Conservation (phyloP, 345 rosid species). For the Moricandia arvensis region DNA sequence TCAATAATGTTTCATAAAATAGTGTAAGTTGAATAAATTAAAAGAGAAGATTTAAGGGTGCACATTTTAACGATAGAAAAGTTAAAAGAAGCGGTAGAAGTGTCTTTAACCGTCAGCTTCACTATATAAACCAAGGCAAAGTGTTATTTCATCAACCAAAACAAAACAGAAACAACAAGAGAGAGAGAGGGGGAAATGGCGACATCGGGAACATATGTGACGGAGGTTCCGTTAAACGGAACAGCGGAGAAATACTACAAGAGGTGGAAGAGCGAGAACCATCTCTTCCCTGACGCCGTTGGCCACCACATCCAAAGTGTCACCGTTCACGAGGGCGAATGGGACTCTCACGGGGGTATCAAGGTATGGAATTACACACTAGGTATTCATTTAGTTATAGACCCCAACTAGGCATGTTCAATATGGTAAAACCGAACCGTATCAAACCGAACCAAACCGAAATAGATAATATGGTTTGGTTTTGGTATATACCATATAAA, state of each 20-base stretch:
- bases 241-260: conserved; percentile 23
- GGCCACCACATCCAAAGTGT: conserved; percentile 31
- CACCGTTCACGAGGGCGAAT: conserved; percentile 25
- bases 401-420: too few relatives aligned
- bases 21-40: too few relatives aligned
- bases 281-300: conserved; percentile 31
- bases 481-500: too few relatives aligned
- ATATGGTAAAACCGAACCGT: too few relatives aligned
- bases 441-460: too few relatives aligned
- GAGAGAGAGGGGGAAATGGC: conserved; percentile 21
- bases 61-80: neutral
- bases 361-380: conserved; percentile 26
- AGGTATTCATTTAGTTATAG: neutral
- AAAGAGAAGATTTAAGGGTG: neutral
- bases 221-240: conserved; percentile 24
- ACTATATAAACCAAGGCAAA: neutral
- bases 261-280: conserved; percentile 29
- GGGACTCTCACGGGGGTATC: conserved; percentile 29
- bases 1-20: neutral
- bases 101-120: neutral
- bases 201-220: conserved; percentile 35
- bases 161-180: neutral
- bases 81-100: neutral
- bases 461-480: too few relatives aligned
- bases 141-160: neutral